Evolutionary conservation across 1,284 basidiomycete genomes (phyloP).

Genomic region (Fistulinella cinereoalba): DNA sequence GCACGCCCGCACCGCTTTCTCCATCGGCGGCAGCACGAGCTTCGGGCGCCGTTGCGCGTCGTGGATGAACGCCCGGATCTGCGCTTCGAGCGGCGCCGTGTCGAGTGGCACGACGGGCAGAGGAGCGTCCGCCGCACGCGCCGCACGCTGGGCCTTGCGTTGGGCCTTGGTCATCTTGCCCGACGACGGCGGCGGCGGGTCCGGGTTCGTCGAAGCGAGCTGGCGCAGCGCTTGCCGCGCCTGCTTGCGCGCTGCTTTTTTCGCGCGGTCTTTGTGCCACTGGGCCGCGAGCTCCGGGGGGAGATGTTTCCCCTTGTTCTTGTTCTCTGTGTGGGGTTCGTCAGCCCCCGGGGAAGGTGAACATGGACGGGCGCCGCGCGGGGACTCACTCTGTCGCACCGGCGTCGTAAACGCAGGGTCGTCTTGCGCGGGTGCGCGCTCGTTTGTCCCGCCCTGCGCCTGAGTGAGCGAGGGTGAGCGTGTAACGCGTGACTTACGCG

Average conservation of each 20-base stretch:
- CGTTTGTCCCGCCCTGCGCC: too few species aligned
- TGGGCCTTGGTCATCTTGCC: too few species aligned
- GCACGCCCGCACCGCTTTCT: conserved; percentile 63
- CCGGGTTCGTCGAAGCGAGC: too few species aligned
- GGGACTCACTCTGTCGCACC: conserved; percentile 20
- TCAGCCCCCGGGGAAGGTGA: conserved; percentile 36
- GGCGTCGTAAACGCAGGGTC: conserved; percentile 32
- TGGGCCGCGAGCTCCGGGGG: conserved; percentile 64
- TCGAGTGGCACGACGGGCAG: conserved; percentile 54
- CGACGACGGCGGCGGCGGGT: too few species aligned
- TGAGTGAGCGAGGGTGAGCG: too few species aligned
- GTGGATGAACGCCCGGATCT: conserved; percentile 68
- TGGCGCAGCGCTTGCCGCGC: conserved; percentile 58
- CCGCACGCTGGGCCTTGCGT: conserved; percentile 56
- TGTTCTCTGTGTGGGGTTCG: conserved; percentile 42
- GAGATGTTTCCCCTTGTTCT: conserved; percentile 47
- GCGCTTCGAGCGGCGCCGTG: conserved; percentile 56
- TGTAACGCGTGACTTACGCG: too few species aligned
- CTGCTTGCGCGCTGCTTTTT: conserved; percentile 77
- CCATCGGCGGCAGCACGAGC: conserved; percentile 74
- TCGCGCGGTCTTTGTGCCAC: conserved; percentile 79
- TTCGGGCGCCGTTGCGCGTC: conserved; percentile 46
- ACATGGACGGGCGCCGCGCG: conserved; percentile 4
- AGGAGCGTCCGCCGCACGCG: too few species aligned
- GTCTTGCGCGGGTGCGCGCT: too few species aligned